These are phyloP conservation scores for Sporothrix euskadiensis DNA, from an alignment of 2,329 filamentous ascomycete genomes.

Conservation along the genomic window DNA sequence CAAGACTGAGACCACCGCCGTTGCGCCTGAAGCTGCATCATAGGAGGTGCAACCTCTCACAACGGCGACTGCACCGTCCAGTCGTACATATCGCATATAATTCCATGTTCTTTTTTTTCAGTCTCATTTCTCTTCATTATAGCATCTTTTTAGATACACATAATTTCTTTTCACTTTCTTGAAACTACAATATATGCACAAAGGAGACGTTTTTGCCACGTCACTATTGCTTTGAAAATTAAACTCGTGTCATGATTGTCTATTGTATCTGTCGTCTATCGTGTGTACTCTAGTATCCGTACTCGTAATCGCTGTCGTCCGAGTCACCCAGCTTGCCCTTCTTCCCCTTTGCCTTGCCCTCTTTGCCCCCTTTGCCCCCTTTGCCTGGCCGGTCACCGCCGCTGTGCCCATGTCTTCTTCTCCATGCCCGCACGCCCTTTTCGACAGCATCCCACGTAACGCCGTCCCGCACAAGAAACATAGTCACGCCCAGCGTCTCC, in stretches of 20 bases:
- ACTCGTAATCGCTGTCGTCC: slow-evolving; percentile 6
- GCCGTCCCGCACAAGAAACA: slow-evolving; percentile 79
- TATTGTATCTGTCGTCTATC: neutral
- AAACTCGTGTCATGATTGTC: neutral
- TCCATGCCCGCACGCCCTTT: slow-evolving; percentile 77
- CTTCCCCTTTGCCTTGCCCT: neutral
- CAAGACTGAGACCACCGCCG: slow-evolving; percentile 7
- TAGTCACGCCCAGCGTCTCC: slow-evolving; percentile 73
- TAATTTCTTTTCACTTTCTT: neutral
- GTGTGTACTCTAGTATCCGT: neutral
- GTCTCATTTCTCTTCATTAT: neutral
- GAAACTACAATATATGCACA: neutral
- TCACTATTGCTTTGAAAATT: neutral
- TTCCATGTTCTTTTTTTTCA: neutral
- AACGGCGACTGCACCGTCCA: neutral
- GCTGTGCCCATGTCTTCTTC: slow-evolving; percentile 50
- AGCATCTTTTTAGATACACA: neutral
- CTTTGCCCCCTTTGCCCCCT: neutral
- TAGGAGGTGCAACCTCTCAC: neutral
- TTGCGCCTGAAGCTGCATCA: neutral
- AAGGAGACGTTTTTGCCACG: neutral
- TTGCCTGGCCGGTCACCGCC: slow-evolving; percentile 47
- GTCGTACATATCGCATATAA: neutral
- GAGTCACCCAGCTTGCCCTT: neutral
- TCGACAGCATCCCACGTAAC: slow-evolving; percentile 77